Percentiles rank a stretch among this genome's conserved stretches.
Evolutionary conservation across 2,329 filamentous ascomycete genomes (phyloP).

Genomic region (Botrytis squamosa): DNA sequence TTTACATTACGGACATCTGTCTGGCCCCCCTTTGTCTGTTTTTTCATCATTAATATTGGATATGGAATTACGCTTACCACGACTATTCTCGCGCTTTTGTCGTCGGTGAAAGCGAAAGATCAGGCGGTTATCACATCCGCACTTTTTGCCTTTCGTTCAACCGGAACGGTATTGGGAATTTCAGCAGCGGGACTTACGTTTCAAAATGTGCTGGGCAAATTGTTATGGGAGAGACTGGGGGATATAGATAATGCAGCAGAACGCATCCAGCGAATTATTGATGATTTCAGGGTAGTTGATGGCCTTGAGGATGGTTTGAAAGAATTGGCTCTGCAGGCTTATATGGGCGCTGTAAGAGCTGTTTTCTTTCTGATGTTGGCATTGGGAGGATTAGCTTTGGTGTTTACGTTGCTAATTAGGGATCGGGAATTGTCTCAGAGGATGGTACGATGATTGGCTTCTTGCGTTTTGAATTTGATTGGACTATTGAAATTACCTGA

Average conservation of each 20-base stretch:
- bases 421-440: slow-evolving; percentile 17
- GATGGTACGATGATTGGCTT: background rate
- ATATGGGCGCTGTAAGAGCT: slow-evolving; percentile 15
- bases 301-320: background rate
- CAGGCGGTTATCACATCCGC: slow-evolving; percentile 73
- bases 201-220: slow-evolving; percentile 22
- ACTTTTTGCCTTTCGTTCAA: slow-evolving; percentile 73
- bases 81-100: slow-evolving; percentile 66
- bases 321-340: slow-evolving; percentile 10
- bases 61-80: slow-evolving; percentile 65
- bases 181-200: slow-evolving; percentile 40
- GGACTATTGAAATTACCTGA: background rate
- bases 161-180: slow-evolving; percentile 66
- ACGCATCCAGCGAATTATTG: background rate
- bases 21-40: slow-evolving; percentile 51
- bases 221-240: slow-evolving; percentile 23
- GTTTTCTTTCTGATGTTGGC: slow-evolving; percentile 19
- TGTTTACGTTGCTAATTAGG: background rate
- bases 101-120: slow-evolving; percentile 64
- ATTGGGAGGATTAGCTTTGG: slow-evolving; percentile 1
- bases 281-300: slow-evolving; percentile 9
- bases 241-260: slow-evolving; percentile 13
- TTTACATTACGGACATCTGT: slow-evolving; percentile 54
- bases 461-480: background rate
- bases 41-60: slow-evolving; percentile 51